These are phyloP conservation scores for Cyclotella sp. DNA, from an alignment of 108 stramenopile genomes.

Conservation along the genomic window DNA sequence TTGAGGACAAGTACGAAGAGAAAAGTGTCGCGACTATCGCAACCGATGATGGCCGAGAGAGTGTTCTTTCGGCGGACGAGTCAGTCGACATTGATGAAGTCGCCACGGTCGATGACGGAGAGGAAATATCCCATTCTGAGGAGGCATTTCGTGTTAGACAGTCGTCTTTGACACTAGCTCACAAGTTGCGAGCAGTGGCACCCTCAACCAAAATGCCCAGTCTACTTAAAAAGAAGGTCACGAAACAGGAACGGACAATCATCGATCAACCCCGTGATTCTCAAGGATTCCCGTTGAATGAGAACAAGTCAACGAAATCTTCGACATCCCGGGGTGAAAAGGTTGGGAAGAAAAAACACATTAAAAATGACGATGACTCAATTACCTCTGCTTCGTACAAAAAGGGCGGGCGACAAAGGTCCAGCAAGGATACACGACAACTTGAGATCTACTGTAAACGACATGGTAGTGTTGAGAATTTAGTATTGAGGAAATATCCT, in stretches of 20 bases:
- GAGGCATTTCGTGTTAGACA: neutral
- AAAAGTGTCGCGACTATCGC: neutral
- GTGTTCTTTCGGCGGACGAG: neutral
- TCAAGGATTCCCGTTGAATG: slow-evolving; percentile 1
- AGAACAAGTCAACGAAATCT: neutral
- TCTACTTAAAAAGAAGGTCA: slow-evolving; percentile 13
- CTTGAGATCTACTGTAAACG: slow-evolving; percentile 33
- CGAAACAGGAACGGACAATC: neutral
- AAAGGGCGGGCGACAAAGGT: neutral
- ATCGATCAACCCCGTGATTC: slow-evolving; percentile 1
- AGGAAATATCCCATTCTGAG: neutral
- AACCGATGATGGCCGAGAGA: neutral
- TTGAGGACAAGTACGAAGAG: slow-evolving; percentile 2
- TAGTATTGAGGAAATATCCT: slow-evolving; percentile 34
- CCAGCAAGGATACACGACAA: slow-evolving; percentile 16
- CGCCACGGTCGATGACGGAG: neutral
- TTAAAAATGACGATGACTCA: neutral
- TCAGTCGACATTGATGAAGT: neutral
- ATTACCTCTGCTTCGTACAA: neutral
- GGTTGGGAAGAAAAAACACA: neutral
- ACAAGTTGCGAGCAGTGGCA: slow-evolving; percentile 1
- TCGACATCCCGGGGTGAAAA: neutral
- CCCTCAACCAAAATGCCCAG: neutral
- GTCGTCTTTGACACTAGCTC: neutral
- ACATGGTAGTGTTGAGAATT: slow-evolving; percentile 27